Base-by-base conservation (phyloP, 148 eudicot genomes). In the Limonium bicolor region DNA sequence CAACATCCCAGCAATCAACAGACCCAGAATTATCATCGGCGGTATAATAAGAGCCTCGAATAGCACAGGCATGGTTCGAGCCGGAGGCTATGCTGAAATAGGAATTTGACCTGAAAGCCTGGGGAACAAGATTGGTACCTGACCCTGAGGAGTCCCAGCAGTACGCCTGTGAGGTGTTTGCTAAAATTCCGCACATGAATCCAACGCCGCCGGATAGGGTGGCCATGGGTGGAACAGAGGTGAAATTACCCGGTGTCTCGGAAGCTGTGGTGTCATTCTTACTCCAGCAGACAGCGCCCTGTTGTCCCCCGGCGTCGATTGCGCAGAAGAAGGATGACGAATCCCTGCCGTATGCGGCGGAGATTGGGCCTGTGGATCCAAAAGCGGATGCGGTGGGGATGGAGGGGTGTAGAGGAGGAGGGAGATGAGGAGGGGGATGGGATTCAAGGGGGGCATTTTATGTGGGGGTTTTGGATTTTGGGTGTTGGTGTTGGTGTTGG, bases 281-380 rank as follows among this genome's bases (percentile, higher is more conserved):
- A 4, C 71, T 77, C 95, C 95, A 90, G 54, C 97, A 90, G 36
- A 80, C 67, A 1, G 84, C 68, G 15, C 43, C 73, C 39, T 90
- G 97, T 34, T 74, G 78, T 6, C 97, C 87, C 50, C 95, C 77
- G 14, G 97, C 97, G 26, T 90, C 97, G 22, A 90, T 90, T 47
- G 97, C 93, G 29, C 97, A 90, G 53, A 90, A 80, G 65, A 84
- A 76, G 20, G 68, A 54, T 14, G 39, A 25, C 3, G 15, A n/a
- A 37, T 64, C 50, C 19, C 53, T 58, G 25, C 84, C 87, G 44
- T 67, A 80, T 0, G 94, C 62, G 8, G 93, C 93, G 0, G 97
- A 62, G 39, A 84, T 80, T 23, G 97, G 81, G 10, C 93, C 93
- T 82, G 72, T 77, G 14, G 95, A 80, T 48, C 95, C 95, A 20